Evolutionary conservation across 345 rosid species (phyloP).

Genomic region (Heritiera littoralis): DNA sequence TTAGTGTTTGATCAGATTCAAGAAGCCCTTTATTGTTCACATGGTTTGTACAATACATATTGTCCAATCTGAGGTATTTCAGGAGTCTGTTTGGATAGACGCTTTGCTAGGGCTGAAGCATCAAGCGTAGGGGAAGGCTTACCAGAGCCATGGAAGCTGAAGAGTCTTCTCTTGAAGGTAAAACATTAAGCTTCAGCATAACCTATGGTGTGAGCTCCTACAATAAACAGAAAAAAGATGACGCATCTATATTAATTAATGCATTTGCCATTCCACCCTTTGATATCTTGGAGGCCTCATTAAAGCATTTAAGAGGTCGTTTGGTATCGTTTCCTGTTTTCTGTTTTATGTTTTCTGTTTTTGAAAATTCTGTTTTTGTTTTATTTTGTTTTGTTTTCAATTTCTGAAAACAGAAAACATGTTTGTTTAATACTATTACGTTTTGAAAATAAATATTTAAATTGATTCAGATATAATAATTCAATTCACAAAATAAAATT

Average conservation of each 20-base stretch:
- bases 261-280: neutral
- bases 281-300: too few relatives aligned
- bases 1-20: slow-evolving; percentile 70
- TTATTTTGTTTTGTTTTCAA: too few relatives aligned
- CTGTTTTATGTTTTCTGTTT: too few relatives aligned
- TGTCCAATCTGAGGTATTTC: slow-evolving; percentile 57
- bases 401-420: too few relatives aligned
- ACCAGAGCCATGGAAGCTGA: slow-evolving; percentile 67
- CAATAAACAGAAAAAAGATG: neutral
- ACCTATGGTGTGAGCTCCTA: slow-evolving; percentile 90
- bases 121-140: slow-evolving; percentile 70
- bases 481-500: too few relatives aligned
- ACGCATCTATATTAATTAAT: neutral
- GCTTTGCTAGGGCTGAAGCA: slow-evolving; percentile 44
- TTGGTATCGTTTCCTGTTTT: too few relatives aligned
- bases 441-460: too few relatives aligned
- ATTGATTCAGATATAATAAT: too few relatives aligned
- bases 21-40: slow-evolving; percentile 55
- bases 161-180: slow-evolving; percentile 74
- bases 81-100: slow-evolving; percentile 63
- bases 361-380: too few relatives aligned
- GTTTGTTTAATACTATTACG: too few relatives aligned
- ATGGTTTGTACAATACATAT: slow-evolving; percentile 57
- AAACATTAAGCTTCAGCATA: slow-evolving; percentile 92
- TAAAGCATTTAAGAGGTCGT: too few relatives aligned